Percentiles rank a stretch among this genome's conserved stretches.
Conservation (phyloP, 108 stramenopile genomes). For the Poteriospumella lacustris region DNA sequence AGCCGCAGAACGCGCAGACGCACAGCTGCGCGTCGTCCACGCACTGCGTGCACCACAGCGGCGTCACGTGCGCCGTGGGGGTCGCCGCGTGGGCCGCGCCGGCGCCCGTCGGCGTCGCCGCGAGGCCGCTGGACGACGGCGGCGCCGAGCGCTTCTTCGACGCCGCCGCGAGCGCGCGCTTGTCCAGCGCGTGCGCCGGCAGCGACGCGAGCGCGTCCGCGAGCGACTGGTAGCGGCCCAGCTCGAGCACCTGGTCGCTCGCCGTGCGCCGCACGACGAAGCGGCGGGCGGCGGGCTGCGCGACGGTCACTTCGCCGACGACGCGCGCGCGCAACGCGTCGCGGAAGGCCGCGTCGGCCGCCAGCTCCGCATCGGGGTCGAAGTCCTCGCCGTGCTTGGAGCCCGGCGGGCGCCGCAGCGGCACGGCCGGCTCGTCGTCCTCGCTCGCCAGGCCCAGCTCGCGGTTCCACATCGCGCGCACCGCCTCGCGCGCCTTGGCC, state of each 20-base stretch:
- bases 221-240: background rate
- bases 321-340: background rate
- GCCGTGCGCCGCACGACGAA: background rate
- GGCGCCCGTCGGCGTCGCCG: background rate
- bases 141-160: background rate
- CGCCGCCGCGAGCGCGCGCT: background rate
- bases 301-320: background rate
- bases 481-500: background rate
- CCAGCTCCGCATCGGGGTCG: no score
- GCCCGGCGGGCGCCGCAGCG: no score
- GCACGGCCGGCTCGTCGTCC: background rate
- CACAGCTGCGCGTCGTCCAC: background rate
- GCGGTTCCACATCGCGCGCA: background rate
- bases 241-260: background rate
- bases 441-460: background rate
- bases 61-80: background rate
- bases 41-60: conserved; percentile 15
- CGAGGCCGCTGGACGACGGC: background rate
- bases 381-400: no score
- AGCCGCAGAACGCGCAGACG: conserved; percentile 21
- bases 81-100: background rate
- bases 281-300: background rate
- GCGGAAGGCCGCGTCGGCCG: background rate
- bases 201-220: background rate
- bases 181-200: background rate